Percentiles rank a stretch among this genome's conserved stretches.
Conservation (phyloP, 345 rosid genomes). For the Aurinia saxatilis region DNA sequence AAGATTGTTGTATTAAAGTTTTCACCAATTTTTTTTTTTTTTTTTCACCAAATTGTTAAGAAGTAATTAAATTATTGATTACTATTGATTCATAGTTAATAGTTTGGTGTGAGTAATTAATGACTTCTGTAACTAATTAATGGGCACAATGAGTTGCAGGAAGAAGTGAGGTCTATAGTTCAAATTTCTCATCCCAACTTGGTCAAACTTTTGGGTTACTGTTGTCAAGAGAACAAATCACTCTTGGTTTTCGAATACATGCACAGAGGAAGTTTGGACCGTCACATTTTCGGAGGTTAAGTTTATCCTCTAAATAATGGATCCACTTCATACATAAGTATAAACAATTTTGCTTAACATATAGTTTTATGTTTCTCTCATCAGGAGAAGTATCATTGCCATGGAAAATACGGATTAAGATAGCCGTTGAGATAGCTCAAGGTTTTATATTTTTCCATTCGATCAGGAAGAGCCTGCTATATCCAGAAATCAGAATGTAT, state of each 20-base stretch:
- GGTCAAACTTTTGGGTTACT: conserved; percentile 6
- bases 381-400: conserved; percentile 6
- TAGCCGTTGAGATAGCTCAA: conserved; percentile 6
- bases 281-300: conserved; percentile 1
- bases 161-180: background rate
- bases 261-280: background rate
- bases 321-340: background rate
- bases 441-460: conserved; percentile 9
- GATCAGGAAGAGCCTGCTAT: background rate
- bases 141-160: background rate
- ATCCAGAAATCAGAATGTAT: background rate
- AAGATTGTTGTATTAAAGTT: no score
- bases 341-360: background rate
- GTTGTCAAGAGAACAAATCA: background rate
- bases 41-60: no score
- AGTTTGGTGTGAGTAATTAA: no score
- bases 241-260: conserved; percentile 3
- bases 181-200: background rate
- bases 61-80: no score
- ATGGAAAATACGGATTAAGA: conserved; percentile 10
- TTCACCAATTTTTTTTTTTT: no score
- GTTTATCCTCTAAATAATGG: background rate
- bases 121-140: background rate
- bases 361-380: background rate
- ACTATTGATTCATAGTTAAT: no score